phyloP scores from a whole-genome alignment of 352 stramenopile genomes.

The Aphanomyces invadans region DNA sequence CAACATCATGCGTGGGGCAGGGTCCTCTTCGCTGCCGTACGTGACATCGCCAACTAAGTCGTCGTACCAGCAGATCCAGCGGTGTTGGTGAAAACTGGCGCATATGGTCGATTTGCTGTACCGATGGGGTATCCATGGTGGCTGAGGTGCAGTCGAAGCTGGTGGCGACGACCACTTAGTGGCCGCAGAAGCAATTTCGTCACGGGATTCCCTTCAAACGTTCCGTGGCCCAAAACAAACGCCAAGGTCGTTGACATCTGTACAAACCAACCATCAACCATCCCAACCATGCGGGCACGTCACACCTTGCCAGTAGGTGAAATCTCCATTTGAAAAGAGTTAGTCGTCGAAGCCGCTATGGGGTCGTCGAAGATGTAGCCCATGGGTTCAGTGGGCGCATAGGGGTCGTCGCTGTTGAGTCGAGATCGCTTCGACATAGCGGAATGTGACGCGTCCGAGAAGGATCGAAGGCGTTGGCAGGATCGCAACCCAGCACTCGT shows the following conservation, averaged over 20 bases:
- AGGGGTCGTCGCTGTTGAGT: background rate
- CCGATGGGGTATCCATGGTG: slow-evolving; percentile 66
- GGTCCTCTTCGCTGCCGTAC: slow-evolving; percentile 51
- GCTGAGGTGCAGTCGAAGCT: slow-evolving; percentile 71
- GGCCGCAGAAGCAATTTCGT: slow-evolving; percentile 79
- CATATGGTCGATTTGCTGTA: too few relatives aligned
- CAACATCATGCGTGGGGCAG: slow-evolving; percentile 75
- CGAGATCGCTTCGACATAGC: slow-evolving; percentile 7
- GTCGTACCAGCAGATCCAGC: too few relatives aligned
- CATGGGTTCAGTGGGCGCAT: slow-evolving; percentile 37
- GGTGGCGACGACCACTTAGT: slow-evolving; percentile 70
- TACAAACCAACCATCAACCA: background rate
- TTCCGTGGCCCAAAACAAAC: slow-evolving; percentile 64
- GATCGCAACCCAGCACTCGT: background rate
- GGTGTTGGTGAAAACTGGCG: too few relatives aligned
- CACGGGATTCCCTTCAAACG: slow-evolving; percentile 44
- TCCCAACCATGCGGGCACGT: background rate
- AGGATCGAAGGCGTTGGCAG: background rate
- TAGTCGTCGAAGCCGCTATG: slow-evolving; percentile 53
- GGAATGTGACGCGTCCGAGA: background rate
- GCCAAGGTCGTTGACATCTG: slow-evolving; percentile 53
- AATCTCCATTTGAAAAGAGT: slow-evolving; percentile 65
- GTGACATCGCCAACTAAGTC: slow-evolving; percentile 63
- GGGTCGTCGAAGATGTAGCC: slow-evolving; percentile 72
- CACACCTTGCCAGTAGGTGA: slow-evolving; percentile 26